Evolutionary conservation across 176 grass and related monocot genomes (phyloP).

Genomic region (Avena sativa): DNA sequence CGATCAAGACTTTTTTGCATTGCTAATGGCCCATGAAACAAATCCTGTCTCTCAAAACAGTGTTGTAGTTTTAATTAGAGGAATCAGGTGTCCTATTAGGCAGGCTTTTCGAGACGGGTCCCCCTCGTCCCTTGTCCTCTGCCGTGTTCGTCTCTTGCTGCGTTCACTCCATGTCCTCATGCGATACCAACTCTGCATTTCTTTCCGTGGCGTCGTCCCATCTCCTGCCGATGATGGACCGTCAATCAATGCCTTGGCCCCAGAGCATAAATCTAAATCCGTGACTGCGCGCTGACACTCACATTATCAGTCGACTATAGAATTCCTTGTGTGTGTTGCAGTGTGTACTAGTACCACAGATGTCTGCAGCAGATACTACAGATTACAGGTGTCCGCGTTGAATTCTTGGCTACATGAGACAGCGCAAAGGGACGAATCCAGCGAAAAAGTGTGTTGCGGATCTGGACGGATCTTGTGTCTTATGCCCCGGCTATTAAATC

Average conservation of each 20-base stretch:
- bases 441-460: neutral
- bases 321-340: neutral
- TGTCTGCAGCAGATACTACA: neutral
- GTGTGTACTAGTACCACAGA: neutral
- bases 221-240: neutral
- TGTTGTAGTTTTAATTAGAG: neutral
- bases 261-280: constrained; percentile 12
- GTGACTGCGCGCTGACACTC: constrained; percentile 1
- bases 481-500: constrained; percentile 12
- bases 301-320: constrained; percentile 7
- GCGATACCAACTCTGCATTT: constrained; percentile 24
- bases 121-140: neutral
- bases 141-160: constrained; percentile 37
- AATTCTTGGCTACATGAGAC: constrained; percentile 23
- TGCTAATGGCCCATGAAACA: neutral
- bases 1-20: neutral
- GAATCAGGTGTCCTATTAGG: neutral
- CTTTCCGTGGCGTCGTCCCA: constrained; percentile 34
- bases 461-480: neutral
- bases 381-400: constrained; percentile 11
- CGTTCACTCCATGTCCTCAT: constrained; percentile 6
- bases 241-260: neutral
- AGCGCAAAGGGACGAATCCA: constrained; percentile 24
- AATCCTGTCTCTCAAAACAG: neutral
- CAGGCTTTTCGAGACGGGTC: neutral